Percentiles rank a stretch among this genome's conserved stretches.
Conservation (phyloP, 169 alveolate genomes). For the Toxoplasma gondii region DNA sequence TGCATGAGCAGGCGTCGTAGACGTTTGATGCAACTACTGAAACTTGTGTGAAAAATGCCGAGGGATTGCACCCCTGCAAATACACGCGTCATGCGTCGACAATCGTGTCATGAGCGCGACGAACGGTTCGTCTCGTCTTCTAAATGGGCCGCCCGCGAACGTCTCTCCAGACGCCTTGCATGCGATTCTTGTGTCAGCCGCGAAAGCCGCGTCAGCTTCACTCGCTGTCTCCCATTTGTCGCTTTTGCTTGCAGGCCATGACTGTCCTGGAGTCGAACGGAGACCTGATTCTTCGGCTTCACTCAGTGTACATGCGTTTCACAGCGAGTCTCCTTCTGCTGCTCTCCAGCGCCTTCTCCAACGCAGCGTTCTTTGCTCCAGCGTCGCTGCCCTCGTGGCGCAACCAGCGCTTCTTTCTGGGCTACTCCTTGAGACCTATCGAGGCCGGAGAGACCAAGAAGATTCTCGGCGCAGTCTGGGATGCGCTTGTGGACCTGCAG, state of each 20-base stretch:
- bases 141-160: no score
- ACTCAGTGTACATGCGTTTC: constrained; percentile 32
- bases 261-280: neutral
- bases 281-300: constrained; percentile 34
- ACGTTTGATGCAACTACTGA: no score
- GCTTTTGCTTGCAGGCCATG: constrained; percentile 21
- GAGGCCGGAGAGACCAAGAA: neutral
- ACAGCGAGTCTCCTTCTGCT: constrained; percentile 29
- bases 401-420: constrained; percentile 29
- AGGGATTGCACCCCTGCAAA: no score
- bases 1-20: no score
- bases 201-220: no score
- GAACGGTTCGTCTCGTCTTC: no score
- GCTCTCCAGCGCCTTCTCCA: constrained; percentile 10
- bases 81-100: no score
- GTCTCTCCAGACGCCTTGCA: no score
- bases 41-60: no score
- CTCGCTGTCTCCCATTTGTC: neutral
- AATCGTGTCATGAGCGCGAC: no score
- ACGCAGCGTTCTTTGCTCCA: neutral
- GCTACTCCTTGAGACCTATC: neutral
- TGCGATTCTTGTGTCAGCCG: no score
- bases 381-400: constrained; percentile 35
- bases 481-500: neutral
- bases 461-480: neutral